Evolutionary conservation across 2,329 filamentous ascomycete genomes (phyloP), one percentile per base, ranked within the genome.

Genomic region (Aspergillus sergii): DNA sequence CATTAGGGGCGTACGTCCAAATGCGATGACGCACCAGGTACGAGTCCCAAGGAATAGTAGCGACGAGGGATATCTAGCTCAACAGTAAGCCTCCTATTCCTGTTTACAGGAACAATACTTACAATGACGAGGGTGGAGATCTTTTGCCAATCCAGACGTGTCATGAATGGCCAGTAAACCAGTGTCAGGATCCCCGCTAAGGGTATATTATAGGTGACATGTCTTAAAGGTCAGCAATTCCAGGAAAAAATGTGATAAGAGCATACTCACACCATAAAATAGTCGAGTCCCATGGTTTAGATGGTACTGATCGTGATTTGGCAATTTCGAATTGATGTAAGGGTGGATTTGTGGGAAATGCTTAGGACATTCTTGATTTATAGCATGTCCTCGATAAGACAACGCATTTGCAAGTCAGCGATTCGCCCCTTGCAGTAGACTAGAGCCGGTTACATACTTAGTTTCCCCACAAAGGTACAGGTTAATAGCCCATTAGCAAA

Each of bases 41-140:
- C 10, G 89, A 90, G 71, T 93, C 90, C 90, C 90, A 93, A 36
- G 91, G 91, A 30, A 89, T 87, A 0, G 91, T 92, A 4, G 89
- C 85, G 30, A 83, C 70, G 55, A 93, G 87, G 23, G 90, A 89
- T 66, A 91, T 82, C 79, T 84, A 63, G 45, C 23, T 26, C 26
- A 50, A 9, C 16, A 30, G 16, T 26, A 26, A 50, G 23, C 7
- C 14, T 5, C 16, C 8, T 9, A 11, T 28, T 43, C 26, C 9
- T 46, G 34, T 14, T 23, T 43, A 26, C 4, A 58, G 26, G 26
- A 26, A 19, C 14, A 5, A 4, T 19, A 59, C 70, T 58, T 74
- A 83, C 82, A 23, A 81, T 78, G 63, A 90, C 81, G 57, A 92
- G 79, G 66, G 87, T 88, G 36, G 78, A 68, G 59, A 89, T 84